Percentiles rank a stretch among this genome's conserved stretches.
Evolutionary conservation across 192 early-diverging fungal genomes (phyloP).

Genomic region (Coemansia sp.): DNA sequence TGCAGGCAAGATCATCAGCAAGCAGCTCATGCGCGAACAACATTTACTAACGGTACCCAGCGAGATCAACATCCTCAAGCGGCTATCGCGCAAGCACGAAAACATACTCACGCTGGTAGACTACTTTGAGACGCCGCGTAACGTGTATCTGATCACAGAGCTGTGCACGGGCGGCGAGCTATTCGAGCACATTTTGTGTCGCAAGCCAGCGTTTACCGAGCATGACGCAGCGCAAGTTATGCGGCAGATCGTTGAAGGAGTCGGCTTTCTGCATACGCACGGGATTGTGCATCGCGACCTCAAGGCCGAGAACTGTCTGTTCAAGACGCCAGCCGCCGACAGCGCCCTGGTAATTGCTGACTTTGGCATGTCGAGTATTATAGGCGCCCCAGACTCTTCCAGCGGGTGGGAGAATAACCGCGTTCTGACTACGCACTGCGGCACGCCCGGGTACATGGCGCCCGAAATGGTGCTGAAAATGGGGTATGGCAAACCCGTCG

Average conservation of each 20-base stretch:
- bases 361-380: constrained; percentile 75
- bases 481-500: constrained; percentile 76
- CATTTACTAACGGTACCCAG: constrained; percentile 64
- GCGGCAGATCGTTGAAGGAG: constrained; percentile 72
- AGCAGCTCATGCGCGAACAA: constrained; percentile 69
- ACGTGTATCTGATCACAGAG: constrained; percentile 79
- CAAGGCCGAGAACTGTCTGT: constrained; percentile 80
- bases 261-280: constrained; percentile 82
- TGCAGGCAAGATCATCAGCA: constrained; percentile 83
- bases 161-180: constrained; percentile 88
- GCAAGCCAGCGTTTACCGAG: constrained; percentile 67
- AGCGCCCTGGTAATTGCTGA: constrained; percentile 76
- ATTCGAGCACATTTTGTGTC: constrained; percentile 80
- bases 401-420: constrained; percentile 54
- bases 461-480: constrained; percentile 54
- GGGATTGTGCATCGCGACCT: constrained; percentile 85
- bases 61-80: constrained; percentile 72
- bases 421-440: constrained; percentile 69
- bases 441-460: constrained; percentile 82
- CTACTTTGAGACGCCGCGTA: constrained; percentile 79
- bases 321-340: constrained; percentile 61
- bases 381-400: constrained; percentile 17
- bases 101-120: constrained; percentile 75
- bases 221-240: constrained; percentile 80
- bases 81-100: constrained; percentile 68